phyloP scores from a whole-genome alignment of 2,329 filamentous ascomycete genomes.

The Penicillium sp. region DNA sequence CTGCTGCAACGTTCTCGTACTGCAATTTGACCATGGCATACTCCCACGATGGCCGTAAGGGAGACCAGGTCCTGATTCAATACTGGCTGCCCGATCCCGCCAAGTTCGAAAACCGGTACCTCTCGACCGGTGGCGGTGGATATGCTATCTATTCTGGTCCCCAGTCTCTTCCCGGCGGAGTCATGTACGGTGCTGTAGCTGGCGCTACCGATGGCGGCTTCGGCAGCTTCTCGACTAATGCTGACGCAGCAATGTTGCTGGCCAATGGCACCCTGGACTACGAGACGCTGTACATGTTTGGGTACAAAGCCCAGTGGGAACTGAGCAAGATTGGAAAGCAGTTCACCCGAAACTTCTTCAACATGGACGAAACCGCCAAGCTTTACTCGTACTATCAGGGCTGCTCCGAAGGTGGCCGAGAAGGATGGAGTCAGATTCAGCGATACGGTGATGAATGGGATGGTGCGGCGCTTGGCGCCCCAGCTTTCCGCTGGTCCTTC shows the following conservation, averaged over 20 bases:
- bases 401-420: constrained; percentile 57
- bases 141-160: constrained; percentile 48
- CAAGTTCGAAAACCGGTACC: constrained; percentile 52
- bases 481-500: constrained; percentile 48
- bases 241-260: constrained; percentile 43
- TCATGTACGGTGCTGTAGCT: constrained; percentile 53
- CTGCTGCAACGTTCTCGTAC: constrained; percentile 27
- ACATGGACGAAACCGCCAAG: constrained; percentile 21
- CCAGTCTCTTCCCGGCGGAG: constrained; percentile 43
- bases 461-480: constrained; percentile 49
- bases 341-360: constrained; percentile 47
- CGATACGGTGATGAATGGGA: constrained; percentile 53
- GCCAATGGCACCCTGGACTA: constrained; percentile 54
- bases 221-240: constrained; percentile 50
- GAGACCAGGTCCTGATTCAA: constrained; percentile 41
- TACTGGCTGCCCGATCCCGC: constrained; percentile 51
- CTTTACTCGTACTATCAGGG: constrained; percentile 54
- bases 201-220: constrained; percentile 58
- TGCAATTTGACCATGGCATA: constrained; percentile 55
- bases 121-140: constrained; percentile 54
- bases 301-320: constrained; percentile 55
- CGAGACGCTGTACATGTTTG: constrained; percentile 55
- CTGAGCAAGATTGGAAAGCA: constrained; percentile 51
- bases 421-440: constrained; percentile 53
- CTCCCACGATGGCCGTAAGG: constrained; percentile 46